Evolutionary conservation across 768 basidiomycete species (phyloP), one percentile per base, ranked within the genome.

Genomic region (Amylocystis lapponica): DNA sequence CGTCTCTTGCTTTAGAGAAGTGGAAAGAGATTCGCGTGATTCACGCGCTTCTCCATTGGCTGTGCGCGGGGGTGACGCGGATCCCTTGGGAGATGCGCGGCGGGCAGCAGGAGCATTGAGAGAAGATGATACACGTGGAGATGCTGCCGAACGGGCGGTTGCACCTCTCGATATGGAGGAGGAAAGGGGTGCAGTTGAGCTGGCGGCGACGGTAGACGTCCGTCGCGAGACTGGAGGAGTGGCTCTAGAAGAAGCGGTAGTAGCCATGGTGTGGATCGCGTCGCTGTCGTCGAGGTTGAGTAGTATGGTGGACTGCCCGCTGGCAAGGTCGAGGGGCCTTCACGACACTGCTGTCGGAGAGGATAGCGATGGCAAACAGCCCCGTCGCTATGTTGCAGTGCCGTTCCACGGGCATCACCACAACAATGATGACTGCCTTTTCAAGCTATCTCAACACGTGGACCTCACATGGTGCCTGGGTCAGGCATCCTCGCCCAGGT

Each of bases 1-100:
- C 12, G 82, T 85, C 61, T 90, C 88, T 38, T 79, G 73, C 61
- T 80, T 85, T 47, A 89, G 70, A 23, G 79, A 78, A 26, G 74
- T 74, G 10, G 75, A 66, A 26, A 87, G 69, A 21, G 70, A 62
- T 41, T 85, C 82, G 36, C 70, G 66, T 8, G 71, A 66, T 41
- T 83, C 81, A 33, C 11, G 70, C 10, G 70, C 63, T 42, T 84
- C 79, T 41, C 66, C 67, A 53, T 67, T 65, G 20, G 56, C 50
- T 2, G 62, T 52, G 14, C 74, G 60, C 9, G 64, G 53, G 14
- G 76, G 61, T 8, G 75, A 55, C 23, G 59, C 52, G 13, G 55
- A 36, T 10, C 67, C 58, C 60, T 76, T 81, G 27, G 72, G 36
- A 19, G 77, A 72, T 14, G 72, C 62, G 22, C 81, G 74, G 33